A percentile compares a stretch with the other conserved stretches of the same genome.
phyloP scores from a whole-genome alignment of 2,329 filamentous ascomycete species.

The Clonostachys chloroleuca region DNA sequence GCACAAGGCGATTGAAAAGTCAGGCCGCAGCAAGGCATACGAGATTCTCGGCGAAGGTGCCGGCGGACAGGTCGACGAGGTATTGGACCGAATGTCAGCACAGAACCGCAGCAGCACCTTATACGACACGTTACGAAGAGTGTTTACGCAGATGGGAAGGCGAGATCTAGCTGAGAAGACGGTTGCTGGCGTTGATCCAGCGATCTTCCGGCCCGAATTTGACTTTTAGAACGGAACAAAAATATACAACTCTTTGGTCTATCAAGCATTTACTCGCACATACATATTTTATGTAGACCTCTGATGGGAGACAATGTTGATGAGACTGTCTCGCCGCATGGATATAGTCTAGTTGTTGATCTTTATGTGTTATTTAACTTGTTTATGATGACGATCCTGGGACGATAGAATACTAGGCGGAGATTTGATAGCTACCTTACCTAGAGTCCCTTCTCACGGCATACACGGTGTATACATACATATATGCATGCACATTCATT shows the following conservation, averaged over 20 bases:
- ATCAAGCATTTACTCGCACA: too few relatives aligned
- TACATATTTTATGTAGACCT: neutral
- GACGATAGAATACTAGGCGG: too few relatives aligned
- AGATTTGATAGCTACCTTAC: too few relatives aligned
- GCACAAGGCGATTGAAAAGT: slow-evolving; percentile 89
- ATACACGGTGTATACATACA: too few relatives aligned
- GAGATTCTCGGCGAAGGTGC: slow-evolving; percentile 67
- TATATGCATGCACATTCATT: too few relatives aligned
- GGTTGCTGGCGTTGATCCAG: slow-evolving; percentile 84
- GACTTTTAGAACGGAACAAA: slow-evolving; percentile 55
- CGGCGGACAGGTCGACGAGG: slow-evolving; percentile 51
- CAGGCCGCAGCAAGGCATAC: slow-evolving; percentile 76
- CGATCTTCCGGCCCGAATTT: slow-evolving; percentile 84
- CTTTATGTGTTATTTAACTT: too few relatives aligned
- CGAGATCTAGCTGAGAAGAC: slow-evolving; percentile 86
- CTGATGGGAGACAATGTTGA: neutral
- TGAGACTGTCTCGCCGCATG: neutral
- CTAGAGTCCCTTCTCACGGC: too few relatives aligned
- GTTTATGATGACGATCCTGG: too few relatives aligned
- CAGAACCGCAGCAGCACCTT: slow-evolving; percentile 97
- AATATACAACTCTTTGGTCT: too few relatives aligned
- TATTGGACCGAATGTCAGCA: slow-evolving; percentile 81
- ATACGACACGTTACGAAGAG: slow-evolving; percentile 87
- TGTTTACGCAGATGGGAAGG: slow-evolving; percentile 95
- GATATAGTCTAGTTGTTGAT: neutral